Conservation (phyloP, 345 rosid species). For the Erucastrum elatum region DNA sequence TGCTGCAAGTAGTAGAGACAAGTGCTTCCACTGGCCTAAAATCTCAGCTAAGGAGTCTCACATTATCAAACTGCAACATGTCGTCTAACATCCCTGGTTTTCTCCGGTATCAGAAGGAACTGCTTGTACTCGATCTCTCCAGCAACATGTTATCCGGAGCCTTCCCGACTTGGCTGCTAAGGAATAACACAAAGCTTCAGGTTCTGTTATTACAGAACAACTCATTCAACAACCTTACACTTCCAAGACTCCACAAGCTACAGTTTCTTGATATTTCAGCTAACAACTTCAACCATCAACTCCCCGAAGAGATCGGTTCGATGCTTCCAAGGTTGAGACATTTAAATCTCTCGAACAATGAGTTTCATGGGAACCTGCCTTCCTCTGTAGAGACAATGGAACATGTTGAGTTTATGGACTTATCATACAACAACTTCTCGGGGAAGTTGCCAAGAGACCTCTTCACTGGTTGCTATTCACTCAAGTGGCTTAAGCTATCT, state of each 20-base stretch:
- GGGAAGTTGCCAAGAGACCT: constrained; percentile 24
- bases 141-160: constrained; percentile 11
- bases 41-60: constrained; percentile 16
- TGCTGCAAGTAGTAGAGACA: constrained; percentile 14
- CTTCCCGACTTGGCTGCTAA: constrained; percentile 31
- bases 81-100: not conserved
- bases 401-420: constrained; percentile 26
- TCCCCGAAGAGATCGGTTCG: constrained; percentile 14
- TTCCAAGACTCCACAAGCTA: constrained; percentile 16
- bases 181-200: constrained; percentile 29
- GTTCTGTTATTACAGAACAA: constrained; percentile 14
- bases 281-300: constrained; percentile 2
- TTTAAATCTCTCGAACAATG: constrained; percentile 29
- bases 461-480: constrained; percentile 5
- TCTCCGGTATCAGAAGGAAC: constrained; percentile 8
- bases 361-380: constrained; percentile 29
- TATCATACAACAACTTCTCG: constrained; percentile 31
- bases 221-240: constrained; percentile 1
- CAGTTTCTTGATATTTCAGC: constrained; percentile 9
- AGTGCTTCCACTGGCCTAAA: not conserved
- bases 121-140: constrained; percentile 16
- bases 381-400: constrained; percentile 21
- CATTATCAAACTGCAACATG: constrained; percentile 10
- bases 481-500: constrained; percentile 28
- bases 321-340: constrained; percentile 15